Evolutionary conservation across 148 eudicot genomes (phyloP).

Genomic region (Fagopyrum esculentum): DNA sequence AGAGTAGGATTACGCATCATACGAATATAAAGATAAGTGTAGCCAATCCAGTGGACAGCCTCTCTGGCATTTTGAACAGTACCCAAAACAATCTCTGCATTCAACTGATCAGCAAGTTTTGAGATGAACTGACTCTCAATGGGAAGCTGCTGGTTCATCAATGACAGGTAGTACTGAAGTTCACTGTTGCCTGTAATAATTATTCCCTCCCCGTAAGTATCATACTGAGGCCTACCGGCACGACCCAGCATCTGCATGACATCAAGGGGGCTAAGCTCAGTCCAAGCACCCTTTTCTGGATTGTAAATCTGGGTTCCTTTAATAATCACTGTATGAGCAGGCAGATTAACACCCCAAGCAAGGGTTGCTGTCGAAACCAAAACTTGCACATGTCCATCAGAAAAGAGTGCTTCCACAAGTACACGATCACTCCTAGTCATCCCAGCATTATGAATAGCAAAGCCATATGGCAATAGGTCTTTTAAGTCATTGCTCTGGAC

Average conservation of each 20-base stretch:
- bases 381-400: conserved; percentile 63
- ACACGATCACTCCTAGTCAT: conserved; percentile 70
- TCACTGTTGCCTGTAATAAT: conserved; percentile 70
- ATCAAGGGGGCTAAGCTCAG: conserved; percentile 72
- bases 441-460: conserved; percentile 75
- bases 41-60: conserved; percentile 79
- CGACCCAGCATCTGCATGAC: conserved; percentile 89
- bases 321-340: conserved; percentile 71
- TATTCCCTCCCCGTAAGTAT: conserved; percentile 71
- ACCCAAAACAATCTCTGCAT: conserved; percentile 94
- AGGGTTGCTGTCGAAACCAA: conserved; percentile 77
- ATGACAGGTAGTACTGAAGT: conserved; percentile 58
- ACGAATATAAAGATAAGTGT: conserved; percentile 78
- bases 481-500: conserved; percentile 70
- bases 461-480: conserved; percentile 68
- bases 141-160: conserved; percentile 81
- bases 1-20: conserved; percentile 71
- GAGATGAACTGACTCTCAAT: conserved; percentile 74
- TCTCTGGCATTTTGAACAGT: conserved; percentile 93
- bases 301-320: conserved; percentile 79
- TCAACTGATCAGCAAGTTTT: conserved; percentile 79
- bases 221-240: conserved; percentile 82
- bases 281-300: conserved; percentile 83
- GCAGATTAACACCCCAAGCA: conserved; percentile 80
- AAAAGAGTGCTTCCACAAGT: conserved; percentile 66